Evolutionary conservation across 805 yeast genomes (phyloP), one percentile per base, ranked within the genome.

Genomic region (Spencermartinsiella europaea): DNA sequence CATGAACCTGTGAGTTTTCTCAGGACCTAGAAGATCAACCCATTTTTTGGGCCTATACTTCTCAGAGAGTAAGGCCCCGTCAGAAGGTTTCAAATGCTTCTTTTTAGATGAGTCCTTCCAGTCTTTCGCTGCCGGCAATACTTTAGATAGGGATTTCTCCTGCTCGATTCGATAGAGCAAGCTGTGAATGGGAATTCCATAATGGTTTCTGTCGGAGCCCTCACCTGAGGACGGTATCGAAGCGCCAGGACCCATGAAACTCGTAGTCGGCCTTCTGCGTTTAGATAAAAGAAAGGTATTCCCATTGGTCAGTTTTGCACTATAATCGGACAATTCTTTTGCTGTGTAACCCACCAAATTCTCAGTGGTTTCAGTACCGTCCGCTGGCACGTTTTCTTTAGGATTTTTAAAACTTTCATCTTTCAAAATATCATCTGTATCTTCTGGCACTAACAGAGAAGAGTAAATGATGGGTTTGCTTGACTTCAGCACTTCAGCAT

Each of bases 21-120:
- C 91, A 50, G 83, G 81, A 0, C 91, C 91, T 0, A 81, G 72
- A 33, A 84, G 67, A 51, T 84, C 88, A 27, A 82, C 55, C 64
- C 81, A 83, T n/a, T 62, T 66, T 34, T 62, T 64, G 0, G 91
- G 88, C 50, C 86, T 68, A 72, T 82, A 84, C 60, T 81, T 81
- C 56, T 84, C 91, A 2, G 81, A 77, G 80, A 75, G 66, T 25
- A 74, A 15, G 10, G 14, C 22, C 5, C 20, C 7, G 20, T 34
- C 37, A 7, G 20, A n/a, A 7, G 14, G 36, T 8, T 27, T 19
- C 8, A 7, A 5, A 8, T 5, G 7, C 15, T 34, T 34, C 37
- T 5, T n/a, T n/a, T 34, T 34, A 15, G 28, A 19, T 12, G n/a
- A 17, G 14, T 25, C 16, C n/a, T 27, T 31, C 19, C 5, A 16